phyloP scores from a whole-genome alignment of 2,329 filamentous ascomycete genomes.

The Colletotrichum lentis region DNA sequence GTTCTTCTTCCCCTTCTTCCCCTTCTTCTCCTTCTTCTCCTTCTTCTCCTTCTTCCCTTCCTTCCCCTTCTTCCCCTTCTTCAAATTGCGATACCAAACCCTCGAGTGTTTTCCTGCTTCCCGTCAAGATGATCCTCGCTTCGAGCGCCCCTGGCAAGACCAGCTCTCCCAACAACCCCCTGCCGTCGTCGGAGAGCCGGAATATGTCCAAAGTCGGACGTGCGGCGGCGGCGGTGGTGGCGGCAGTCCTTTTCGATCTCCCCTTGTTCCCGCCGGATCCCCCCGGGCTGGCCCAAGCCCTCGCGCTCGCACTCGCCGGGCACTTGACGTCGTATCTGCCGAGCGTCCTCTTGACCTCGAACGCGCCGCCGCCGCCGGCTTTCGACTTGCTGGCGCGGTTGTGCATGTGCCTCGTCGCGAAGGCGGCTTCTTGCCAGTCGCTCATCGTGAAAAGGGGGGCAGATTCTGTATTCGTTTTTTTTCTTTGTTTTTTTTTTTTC shows the following conservation, averaged over 20 bases:
- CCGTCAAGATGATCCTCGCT: slow-evolving; percentile 17
- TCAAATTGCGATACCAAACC: slow-evolving; percentile 2
- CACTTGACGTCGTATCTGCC: slow-evolving; percentile 31
- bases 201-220: slow-evolving; percentile 15
- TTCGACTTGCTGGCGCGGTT: slow-evolving; percentile 20
- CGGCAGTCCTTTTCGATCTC: background rate
- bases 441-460: background rate
- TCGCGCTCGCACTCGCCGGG: background rate
- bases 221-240: no score
- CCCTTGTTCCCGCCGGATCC: fast-evolving
- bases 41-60: fast-evolving
- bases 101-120: slow-evolving; percentile 21
- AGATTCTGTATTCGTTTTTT: no score
- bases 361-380: background rate
- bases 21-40: background rate
- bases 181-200: slow-evolving; percentile 26
- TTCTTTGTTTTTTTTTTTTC: no score
- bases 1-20: fast-evolving
- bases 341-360: slow-evolving; percentile 25
- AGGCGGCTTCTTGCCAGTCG: slow-evolving; percentile 33
- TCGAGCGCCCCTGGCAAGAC: slow-evolving; percentile 6
- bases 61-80: background rate
- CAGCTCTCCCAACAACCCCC: slow-evolving; percentile 9
- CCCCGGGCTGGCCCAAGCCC: fast-evolving
- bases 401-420: slow-evolving; percentile 24